phyloP scores from a whole-genome alignment of 352 stramenopile genomes.

The Pythium periplocum region DNA sequence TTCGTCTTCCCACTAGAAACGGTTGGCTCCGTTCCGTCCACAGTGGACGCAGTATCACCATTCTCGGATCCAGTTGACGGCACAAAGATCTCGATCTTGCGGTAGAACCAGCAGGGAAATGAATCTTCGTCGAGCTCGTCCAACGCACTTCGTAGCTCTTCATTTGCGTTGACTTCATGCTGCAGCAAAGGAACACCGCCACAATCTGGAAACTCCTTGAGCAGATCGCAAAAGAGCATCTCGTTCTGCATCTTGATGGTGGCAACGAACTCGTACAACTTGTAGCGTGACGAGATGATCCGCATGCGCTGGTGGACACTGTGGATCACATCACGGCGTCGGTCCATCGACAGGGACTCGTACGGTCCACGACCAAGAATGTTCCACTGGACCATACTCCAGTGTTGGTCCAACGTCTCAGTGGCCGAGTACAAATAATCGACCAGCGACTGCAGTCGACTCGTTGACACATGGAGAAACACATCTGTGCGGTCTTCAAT shows the following conservation, averaged over 20 bases:
- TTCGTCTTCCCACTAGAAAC: conserved; percentile 16
- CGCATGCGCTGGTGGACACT: conserved; percentile 70
- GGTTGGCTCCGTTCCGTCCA: neutral
- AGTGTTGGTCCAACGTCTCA: conserved; percentile 75
- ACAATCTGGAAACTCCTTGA: conserved; percentile 42
- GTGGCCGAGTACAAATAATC: conserved; percentile 83
- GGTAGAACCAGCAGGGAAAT: conserved; percentile 83
- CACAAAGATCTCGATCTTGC: conserved; percentile 33
- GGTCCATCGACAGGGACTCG: conserved; percentile 55
- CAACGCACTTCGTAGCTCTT: conserved; percentile 32
- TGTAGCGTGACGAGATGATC: conserved; percentile 68
- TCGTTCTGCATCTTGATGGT: conserved; percentile 83
- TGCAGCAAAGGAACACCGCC: conserved; percentile 40
- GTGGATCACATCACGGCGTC: conserved; percentile 57
- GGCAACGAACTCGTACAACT: conserved; percentile 80
- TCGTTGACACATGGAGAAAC: conserved; percentile 71
- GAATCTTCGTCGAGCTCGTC: conserved; percentile 46
- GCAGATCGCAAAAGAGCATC: conserved; percentile 70
- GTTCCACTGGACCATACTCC: conserved; percentile 87
- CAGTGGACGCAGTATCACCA: conserved; percentile 2
- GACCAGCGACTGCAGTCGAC: conserved; percentile 60
- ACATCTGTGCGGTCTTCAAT: conserved; percentile 71
- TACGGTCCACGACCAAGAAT: conserved; percentile 75
- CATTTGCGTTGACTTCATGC: conserved; percentile 37
- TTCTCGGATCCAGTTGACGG: neutral